Evolutionary conservation across 768 basidiomycete species (phyloP).

Genomic region (Hypholoma fasciculare): DNA sequence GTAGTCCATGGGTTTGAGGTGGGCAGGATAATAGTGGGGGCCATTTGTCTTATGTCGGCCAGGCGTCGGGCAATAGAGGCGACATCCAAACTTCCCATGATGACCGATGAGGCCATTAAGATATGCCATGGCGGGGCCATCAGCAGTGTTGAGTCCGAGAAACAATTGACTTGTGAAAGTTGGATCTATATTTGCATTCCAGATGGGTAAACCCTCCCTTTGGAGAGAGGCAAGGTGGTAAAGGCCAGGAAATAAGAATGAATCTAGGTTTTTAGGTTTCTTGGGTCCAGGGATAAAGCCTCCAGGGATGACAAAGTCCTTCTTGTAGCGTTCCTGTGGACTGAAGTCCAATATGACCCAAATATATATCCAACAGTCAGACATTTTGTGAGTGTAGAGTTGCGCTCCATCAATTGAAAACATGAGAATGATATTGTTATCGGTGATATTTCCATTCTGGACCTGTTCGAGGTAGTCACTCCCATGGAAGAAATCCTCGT

Average conservation of each 20-base stretch:
- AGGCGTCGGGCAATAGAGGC: conserved; percentile 29
- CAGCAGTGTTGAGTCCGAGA: conserved; percentile 16
- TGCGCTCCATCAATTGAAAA: conserved; percentile 41
- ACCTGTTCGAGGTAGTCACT: conserved; percentile 21
- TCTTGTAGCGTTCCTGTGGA: not conserved
- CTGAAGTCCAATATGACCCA: conserved; percentile 35
- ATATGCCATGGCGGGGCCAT: conserved; percentile 25
- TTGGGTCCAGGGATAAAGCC: no score
- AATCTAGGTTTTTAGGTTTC: no score
- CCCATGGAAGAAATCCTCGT: conserved; percentile 28
- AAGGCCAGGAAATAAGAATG: no score
- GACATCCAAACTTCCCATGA: conserved; percentile 5
- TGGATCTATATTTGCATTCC: conserved; percentile 22
- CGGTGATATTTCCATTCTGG: conserved; percentile 14
- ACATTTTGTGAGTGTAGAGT: conserved; percentile 34
- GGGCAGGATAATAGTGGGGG: conserved; percentile 16
- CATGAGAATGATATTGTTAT: conserved; percentile 31
- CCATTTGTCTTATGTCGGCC: no score
- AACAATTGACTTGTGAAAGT: not conserved
- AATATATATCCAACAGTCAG: conserved; percentile 34
- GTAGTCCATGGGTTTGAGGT: conserved; percentile 19
- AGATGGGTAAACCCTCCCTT: conserved; percentile 16
- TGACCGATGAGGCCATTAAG: conserved; percentile 26
- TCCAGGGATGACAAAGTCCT: no score
- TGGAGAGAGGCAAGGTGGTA: conserved; percentile 5